Percentiles rank a stretch among this genome's conserved stretches.
phyloP scores from a whole-genome alignment of 2,329 filamentous ascomycete genomes.

The Apiospora marii region DNA sequence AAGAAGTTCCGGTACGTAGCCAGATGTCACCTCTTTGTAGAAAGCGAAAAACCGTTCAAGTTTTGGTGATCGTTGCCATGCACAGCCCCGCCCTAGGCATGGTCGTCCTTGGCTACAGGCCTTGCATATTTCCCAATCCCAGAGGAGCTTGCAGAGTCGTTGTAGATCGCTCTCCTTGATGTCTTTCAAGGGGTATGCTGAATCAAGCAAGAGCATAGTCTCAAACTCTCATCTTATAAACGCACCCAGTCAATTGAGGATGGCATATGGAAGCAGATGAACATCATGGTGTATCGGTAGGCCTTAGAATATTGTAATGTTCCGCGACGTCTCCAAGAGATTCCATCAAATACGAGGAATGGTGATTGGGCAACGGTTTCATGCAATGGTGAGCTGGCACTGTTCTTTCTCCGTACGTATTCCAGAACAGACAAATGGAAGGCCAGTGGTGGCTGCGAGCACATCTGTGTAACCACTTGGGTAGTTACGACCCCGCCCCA shows the following conservation, averaged over 20 bases:
- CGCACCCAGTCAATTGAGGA: not conserved
- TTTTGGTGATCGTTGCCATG: not conserved
- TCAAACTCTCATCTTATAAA: not conserved
- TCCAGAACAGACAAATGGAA: too few relatives aligned
- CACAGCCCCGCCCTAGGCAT: not conserved
- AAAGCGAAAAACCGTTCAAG: conserved; percentile 23
- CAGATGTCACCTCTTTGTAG: conserved; percentile 25
- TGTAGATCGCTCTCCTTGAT: not conserved
- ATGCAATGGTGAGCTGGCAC: too few relatives aligned
- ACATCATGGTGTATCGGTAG: not conserved
- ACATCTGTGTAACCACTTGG: too few relatives aligned
- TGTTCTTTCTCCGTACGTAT: too few relatives aligned
- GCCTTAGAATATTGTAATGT: too few relatives aligned
- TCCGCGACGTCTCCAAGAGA: too few relatives aligned
- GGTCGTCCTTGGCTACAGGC: not conserved
- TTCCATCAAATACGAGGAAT: too few relatives aligned
- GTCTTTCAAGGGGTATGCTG: not conserved
- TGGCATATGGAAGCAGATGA: not conserved
- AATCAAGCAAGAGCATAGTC: not conserved
- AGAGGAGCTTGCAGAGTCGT: conserved; percentile 10
- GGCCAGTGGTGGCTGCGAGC: too few relatives aligned
- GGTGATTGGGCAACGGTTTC: too few relatives aligned
- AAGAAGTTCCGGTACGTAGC: conserved; percentile 26
- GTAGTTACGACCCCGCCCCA: too few relatives aligned
- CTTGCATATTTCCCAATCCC: conserved; percentile 3